Evolutionary conservation across 495 filamentous ascomycete species (phyloP).

Genomic region (Tuber aestivum): DNA sequence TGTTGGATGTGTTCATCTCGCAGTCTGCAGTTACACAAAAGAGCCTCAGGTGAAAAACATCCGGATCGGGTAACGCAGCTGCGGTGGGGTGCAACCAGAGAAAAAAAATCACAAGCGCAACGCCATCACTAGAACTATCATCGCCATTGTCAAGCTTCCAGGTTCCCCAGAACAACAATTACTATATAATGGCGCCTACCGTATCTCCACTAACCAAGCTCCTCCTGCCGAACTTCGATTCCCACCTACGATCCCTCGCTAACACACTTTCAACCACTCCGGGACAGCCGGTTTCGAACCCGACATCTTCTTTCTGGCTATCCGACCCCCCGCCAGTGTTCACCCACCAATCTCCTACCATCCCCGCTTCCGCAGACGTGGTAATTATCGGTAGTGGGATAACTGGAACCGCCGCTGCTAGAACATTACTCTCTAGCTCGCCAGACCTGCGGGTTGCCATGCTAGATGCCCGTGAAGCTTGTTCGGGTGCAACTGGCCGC

Average conservation of each 20-base stretch:
- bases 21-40: neutral
- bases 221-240: neutral
- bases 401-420: slow-evolving; percentile 53
- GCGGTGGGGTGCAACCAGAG: neutral
- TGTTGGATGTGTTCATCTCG: neutral
- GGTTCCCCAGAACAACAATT: neutral
- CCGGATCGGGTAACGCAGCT: neutral
- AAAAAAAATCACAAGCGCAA: neutral
- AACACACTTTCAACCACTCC: slow-evolving; percentile 19
- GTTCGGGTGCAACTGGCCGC: slow-evolving; percentile 45
- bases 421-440: slow-evolving; percentile 46
- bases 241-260: neutral
- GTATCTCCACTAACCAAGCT: neutral
- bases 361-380: slow-evolving; percentile 49
- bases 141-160: neutral
- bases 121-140: neutral
- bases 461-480: slow-evolving; percentile 45
- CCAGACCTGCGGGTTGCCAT: slow-evolving; percentile 40
- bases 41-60: neutral
- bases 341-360: slow-evolving; percentile 45
- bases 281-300: slow-evolving; percentile 47
- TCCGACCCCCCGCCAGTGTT: slow-evolving; percentile 50
- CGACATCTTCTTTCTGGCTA: slow-evolving; percentile 59
- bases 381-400: slow-evolving; percentile 62
- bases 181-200: neutral